Base-by-base conservation (phyloP, 2,329 filamentous ascomycete species). In the Botrytis aclada region DNA sequence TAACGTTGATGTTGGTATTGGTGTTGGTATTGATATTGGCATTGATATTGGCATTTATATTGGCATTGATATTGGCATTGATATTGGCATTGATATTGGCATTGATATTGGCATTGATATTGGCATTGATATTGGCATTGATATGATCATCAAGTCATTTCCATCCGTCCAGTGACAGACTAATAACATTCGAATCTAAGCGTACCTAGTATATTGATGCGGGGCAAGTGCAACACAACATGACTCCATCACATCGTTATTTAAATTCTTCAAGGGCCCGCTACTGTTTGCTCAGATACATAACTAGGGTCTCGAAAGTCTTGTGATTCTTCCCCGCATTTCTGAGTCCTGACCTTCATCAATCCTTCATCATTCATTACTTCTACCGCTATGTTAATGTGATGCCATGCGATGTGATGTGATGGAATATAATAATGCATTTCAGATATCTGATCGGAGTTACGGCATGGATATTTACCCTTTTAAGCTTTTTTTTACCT, bases 81-180 rank as follows among this genome's bases (percentile, higher is more conserved):
- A 34, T 32, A 12, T 22, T 60, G 56, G n/a, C n/a, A 20, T 51
- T 66, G 4, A 9, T 51, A 20, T 6, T 22, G 16, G 25, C n/a
- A 3, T 66, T 51, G 63, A 25, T 34, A 10, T 47, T 25, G 29
- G 9, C 37, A 14, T 65, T 45, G 29, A 10, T 37, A 25, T 65
- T 47, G 12, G 29, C 22, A 14, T 47, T 12, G 56, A 34, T 32
- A 12, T 22, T 60, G 56, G 20, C 43, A 32, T 64, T 25, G n/a
- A 25, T 16, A 32, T 34, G 32, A 47, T 47, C 29, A 34, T 51
- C 45, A 25, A 39, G 45, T 54, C 45, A 54, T 67, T 54, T 54
- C 16, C 34, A 67, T 56, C 64, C 34, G 64, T 67, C 64, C 45
- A 67, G 64, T 67, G 64, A 67, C 64, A 67, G 45, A 41, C 64